Conservation (phyloP, 2,329 filamentous ascomycete genomes). For the Aureobasidium sp. region DNA sequence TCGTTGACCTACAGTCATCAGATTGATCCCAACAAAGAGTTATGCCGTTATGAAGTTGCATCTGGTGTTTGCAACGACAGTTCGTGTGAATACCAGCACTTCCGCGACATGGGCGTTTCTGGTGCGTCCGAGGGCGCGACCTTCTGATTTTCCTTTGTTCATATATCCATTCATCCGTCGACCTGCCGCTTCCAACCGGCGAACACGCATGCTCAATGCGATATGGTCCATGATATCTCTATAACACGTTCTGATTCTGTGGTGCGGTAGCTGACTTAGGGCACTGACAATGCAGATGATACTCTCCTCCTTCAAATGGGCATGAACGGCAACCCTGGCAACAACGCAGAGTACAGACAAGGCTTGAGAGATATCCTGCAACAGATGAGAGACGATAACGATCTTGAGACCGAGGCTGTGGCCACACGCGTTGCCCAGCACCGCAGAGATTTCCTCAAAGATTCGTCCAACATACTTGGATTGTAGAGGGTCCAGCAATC, state of each 20-base stretch:
- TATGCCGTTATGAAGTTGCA: conserved; percentile 71
- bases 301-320: conserved; percentile 26
- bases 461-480: conserved; percentile 54
- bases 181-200: conserved; percentile 1
- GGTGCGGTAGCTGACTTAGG: conserved; percentile 23
- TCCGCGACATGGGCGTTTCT: conserved; percentile 61
- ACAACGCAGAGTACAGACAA: conserved; percentile 45
- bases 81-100: conserved; percentile 74
- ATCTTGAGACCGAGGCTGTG: conserved; percentile 61
- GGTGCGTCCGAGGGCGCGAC: conserved; percentile 55
- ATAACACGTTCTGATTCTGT: conserved; percentile 5
- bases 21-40: conserved; percentile 65
- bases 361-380: conserved; percentile 57
- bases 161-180: background rate
- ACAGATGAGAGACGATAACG: conserved; percentile 52
- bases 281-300: conserved; percentile 29
- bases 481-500: background rate
- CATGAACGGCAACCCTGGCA: conserved; percentile 22
- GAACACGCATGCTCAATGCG: background rate
- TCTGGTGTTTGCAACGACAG: conserved; percentile 67
- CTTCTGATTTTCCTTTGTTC: conserved; percentile 19
- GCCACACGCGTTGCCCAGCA: conserved; percentile 61
- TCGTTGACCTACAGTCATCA: conserved; percentile 91
- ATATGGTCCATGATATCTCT: background rate
- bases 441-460: conserved; percentile 57